Base-by-base conservation (phyloP, 495 filamentous ascomycete species). In the Talaromyces stipitatus region DNA sequence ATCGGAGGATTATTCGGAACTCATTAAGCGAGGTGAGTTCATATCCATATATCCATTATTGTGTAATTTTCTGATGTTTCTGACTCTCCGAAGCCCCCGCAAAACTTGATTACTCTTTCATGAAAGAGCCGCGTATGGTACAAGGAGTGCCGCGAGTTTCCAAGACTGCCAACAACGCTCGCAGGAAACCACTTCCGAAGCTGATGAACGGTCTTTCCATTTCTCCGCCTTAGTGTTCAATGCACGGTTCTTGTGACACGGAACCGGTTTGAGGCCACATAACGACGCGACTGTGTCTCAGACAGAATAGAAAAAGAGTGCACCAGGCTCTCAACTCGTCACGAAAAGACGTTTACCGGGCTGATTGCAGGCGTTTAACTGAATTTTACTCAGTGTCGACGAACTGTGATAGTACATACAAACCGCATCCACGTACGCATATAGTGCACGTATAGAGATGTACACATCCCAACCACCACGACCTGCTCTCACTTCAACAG, bases 71-170 rank as follows among this genome's bases (percentile, higher is more conserved):
- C 12, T 20, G 41, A 43, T 65, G 20, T n/a, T n/a, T n/a, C 54
- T 55, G 18, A 32, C 41, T 38, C 10, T 43, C 18, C 6, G 28
- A 41, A 78, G 89, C 86, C 22, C 94, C 94, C 30, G 84, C 89
- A 26, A 92, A 89, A 68, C 77, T 98, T 26, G 92, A 97, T 63
- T 79, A 84, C 28, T 81, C 83, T 10, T 73, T 96, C 47, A 95
- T 98, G 91, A 86, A 87, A 68, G 94, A 96, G 66, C 87, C 88
- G 54, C 79, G 88, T 63, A 82, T 86, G 60, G 85, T 90, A 41
- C 85, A 88, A 65, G 87, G 88, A 22, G 80, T 87, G 10, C 87
- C 87, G 33, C 77, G 85, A 51, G 82, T 86, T 2, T 82, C 85
- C 50, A 79, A 81, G 63, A 76, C 79, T 47, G 71, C 71, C 56